Conservation (phyloP, 2,329 filamentous ascomycete species). For the Aspergillaceae sp. region DNA sequence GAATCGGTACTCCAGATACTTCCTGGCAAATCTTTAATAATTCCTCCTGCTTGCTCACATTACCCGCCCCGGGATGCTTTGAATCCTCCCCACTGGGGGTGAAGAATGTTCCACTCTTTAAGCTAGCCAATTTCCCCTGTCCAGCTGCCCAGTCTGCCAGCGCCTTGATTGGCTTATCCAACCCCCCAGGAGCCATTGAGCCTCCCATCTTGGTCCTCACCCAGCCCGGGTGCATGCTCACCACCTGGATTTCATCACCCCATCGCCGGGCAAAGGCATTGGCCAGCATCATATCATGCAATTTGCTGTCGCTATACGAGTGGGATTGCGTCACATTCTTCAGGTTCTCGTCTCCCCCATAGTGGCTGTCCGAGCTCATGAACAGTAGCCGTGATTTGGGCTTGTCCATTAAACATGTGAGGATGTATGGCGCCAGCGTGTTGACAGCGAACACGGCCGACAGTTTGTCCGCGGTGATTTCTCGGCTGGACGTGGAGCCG, state of each 20-base stretch:
- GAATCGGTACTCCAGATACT: constrained; percentile 14
- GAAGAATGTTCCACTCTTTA: constrained; percentile 12
- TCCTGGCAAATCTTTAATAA: constrained; percentile 17
- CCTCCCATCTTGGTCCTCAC: constrained; percentile 50
- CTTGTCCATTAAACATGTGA: constrained; percentile 42
- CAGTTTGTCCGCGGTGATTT: constrained; percentile 39
- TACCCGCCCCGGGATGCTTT: constrained; percentile 16
- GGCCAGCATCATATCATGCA: constrained; percentile 49
- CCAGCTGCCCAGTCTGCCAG: constrained; percentile 40
- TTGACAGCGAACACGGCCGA: constrained; percentile 49
- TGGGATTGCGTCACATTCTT: constrained; percentile 26
- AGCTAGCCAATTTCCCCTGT: constrained; percentile 11
- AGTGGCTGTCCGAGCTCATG: constrained; percentile 46
- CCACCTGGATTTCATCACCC: constrained; percentile 40
- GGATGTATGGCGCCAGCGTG: constrained; percentile 49
- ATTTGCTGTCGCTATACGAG: constrained; percentile 49
- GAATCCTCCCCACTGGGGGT: constrained; percentile 15
- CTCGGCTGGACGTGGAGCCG: constrained; percentile 24
- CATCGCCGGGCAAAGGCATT: constrained; percentile 44
- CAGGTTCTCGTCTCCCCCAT: constrained; percentile 37
- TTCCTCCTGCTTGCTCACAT: constrained; percentile 22
- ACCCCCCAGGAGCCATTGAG: constrained; percentile 37
- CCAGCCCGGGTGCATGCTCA: constrained; percentile 47
- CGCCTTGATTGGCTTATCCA: constrained; percentile 41
- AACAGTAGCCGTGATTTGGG: constrained; percentile 45